Percentiles rank a stretch among this genome's conserved stretches.
phyloP scores from a whole-genome alignment of 2,329 filamentous ascomycete genomes.

The Cercospora beticola region DNA sequence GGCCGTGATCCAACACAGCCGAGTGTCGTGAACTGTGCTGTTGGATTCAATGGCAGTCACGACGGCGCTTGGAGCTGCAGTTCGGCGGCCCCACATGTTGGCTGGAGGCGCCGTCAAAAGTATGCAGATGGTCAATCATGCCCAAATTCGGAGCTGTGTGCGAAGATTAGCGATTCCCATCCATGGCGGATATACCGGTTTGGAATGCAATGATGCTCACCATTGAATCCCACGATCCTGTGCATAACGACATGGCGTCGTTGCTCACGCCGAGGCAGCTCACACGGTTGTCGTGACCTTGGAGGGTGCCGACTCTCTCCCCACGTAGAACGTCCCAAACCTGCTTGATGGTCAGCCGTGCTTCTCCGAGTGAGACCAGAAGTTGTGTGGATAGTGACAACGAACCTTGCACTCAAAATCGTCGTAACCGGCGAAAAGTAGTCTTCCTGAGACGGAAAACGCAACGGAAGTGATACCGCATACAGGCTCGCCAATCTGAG shows the following conservation, averaged over 20 bases:
- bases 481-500: slow-evolving; percentile 89
- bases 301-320: slow-evolving; percentile 93
- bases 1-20: slow-evolving; percentile 16
- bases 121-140: slow-evolving; percentile 37
- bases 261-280: slow-evolving; percentile 99
- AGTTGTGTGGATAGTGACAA: neutral
- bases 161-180: slow-evolving; percentile 24
- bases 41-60: neutral
- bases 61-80: neutral
- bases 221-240: slow-evolving; percentile 98
- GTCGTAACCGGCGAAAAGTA: slow-evolving; percentile 96
- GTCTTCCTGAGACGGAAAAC: slow-evolving; percentile 91
- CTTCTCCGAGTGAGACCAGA: neutral
- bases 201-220: slow-evolving; percentile 57
- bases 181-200: neutral
- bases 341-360: slow-evolving; percentile 49
- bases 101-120: neutral
- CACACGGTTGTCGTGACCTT: slow-evolving; percentile 97
- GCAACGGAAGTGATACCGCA: slow-evolving; percentile 98
- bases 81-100: neutral
- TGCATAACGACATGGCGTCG: slow-evolving; percentile 98
- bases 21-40: neutral
- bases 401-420: slow-evolving; percentile 99
- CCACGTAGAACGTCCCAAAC: slow-evolving; percentile 97
- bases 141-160: slow-evolving; percentile 53